Base-by-base conservation (phyloP, 1,139 yeast genomes). In the Kluyveromyces sp. region DNA sequence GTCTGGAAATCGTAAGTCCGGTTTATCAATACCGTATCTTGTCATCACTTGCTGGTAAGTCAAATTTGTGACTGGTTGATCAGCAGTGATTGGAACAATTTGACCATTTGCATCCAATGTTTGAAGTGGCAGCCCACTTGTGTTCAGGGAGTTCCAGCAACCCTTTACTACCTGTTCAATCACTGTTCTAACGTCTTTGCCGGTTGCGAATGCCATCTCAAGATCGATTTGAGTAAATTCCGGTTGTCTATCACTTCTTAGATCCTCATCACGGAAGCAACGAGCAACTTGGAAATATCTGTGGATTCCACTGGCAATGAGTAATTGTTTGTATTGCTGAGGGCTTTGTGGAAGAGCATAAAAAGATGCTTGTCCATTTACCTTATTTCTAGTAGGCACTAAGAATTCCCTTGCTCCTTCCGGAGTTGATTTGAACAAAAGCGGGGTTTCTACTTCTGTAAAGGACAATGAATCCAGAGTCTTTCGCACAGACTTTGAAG, bases 341-440 rank as follows among this genome's bases (percentile, higher is more conserved):
- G 99, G 99, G 19, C 96, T 85, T 63, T 92, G 99, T 0, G 97
- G 96, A 35, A 92, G 69, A 0, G 98, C 96, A 61, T 89, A 92
- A 62, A 86, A 85, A 36, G 72, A 67, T 11, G 74, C 70, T 3
- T 67, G 63, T 11, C 38, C 45, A 19, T 44, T 42, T 13, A 45
- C 39, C 13, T 40, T 37, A 12, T 43, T 46, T 50, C 97, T 73
- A 0, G 96, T 87, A 0, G 98, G 98, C 0, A 92, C 97, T 43
- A 94, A 65, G 58, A 92, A 92, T 64, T 92, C 99, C 34, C 95
- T 71, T 1, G 99, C 98, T 9, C 99, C 99, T 64, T 92, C 99
- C 0, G 98, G 98, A 0, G 98, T 92, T 1, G 96, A 85, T 60
- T 92, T 89, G 70, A 92, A 92, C 26, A 92, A 66, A 12, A 89